Base-by-base conservation (phyloP, 768 basidiomycete genomes). In the Phlegmacium glaucopus region DNA sequence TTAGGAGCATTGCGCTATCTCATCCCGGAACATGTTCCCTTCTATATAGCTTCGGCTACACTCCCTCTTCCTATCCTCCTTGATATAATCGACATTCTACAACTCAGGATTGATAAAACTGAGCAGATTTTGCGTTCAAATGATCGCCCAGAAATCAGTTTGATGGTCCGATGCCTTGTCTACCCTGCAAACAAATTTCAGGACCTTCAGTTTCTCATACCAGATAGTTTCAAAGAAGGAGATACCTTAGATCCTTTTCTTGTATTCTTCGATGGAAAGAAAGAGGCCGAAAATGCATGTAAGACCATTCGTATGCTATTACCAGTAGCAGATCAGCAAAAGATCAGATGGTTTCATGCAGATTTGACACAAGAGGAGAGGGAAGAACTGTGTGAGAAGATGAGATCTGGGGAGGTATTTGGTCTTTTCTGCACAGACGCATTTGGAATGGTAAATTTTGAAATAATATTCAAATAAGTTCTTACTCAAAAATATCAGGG, bases 1-100 rank as follows among this genome's bases (percentile, higher is more conserved):
- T 17, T 50, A 27, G 61, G 44, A 35, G 35, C 38, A 26, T 62
- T 57, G 7, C 46, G 41, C 8, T 32, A 32, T 13, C 13, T 13
- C 13, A 13, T 32, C 13, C 30, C 30, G 8, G 8, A 8, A 13
- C 30, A 32, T 8, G 30, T 32, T 8, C 62, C 57, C 8, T 58
- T 67, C 35, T 49, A 60, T 11, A 47, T 68, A 7, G 47, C 58
- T 6, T 70, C 66, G 0, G 66, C 68, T 0, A 71, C 70, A 0
- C 54, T 70, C 0, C 61, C 64, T 1, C 47, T 45, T 1, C 26
- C 26, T 0, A 42, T 64, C 0, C 56, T 64, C 0, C 4, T 17
- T 3, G 57, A 63, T 42, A 47, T 65, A 2, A 53, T 42, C 13
- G 16, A 37, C 1, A 49, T 49, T 22, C 52, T 68, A 0, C 52